Evolutionary conservation across 805 yeast genomes (phyloP).

Genomic region (Cyberlindnera subsufficiens): DNA sequence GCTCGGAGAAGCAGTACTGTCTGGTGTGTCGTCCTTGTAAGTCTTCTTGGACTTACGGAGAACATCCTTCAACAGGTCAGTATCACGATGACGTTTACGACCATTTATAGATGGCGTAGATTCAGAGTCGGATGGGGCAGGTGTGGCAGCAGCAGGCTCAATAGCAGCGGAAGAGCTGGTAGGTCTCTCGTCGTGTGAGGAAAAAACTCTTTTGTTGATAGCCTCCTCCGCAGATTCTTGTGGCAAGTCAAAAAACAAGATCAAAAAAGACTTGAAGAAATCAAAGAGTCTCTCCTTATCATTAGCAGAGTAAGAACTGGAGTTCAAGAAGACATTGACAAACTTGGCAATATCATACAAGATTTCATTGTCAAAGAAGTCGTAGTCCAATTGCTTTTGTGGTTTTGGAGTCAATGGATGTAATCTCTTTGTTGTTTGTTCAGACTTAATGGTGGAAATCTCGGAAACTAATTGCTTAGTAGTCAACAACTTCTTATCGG

Average conservation of each 20-base stretch:
- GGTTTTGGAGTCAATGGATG: slow-evolving; percentile 86
- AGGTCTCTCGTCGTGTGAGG: background rate
- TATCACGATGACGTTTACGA: slow-evolving; percentile 38
- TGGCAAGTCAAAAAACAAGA: slow-evolving; percentile 64
- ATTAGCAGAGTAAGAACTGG: slow-evolving; percentile 68
- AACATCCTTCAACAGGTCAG: slow-evolving; percentile 55
- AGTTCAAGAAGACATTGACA: slow-evolving; percentile 58
- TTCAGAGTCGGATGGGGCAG: slow-evolving; percentile 13
- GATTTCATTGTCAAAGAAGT: slow-evolving; percentile 59
- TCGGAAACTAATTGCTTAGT: slow-evolving; percentile 88
- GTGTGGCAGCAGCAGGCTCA: background rate
- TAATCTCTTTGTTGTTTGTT: slow-evolving; percentile 79
- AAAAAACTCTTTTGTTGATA: slow-evolving; percentile 26
- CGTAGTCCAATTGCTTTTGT: slow-evolving; percentile 63
- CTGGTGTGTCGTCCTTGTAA: slow-evolving; percentile 23
- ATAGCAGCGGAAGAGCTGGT: background rate
- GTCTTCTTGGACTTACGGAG: slow-evolving; percentile 43
- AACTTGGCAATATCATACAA: slow-evolving; percentile 69
- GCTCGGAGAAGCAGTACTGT: slow-evolving; percentile 17
- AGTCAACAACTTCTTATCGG: slow-evolving; percentile 88
- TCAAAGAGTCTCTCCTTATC: slow-evolving; percentile 75
- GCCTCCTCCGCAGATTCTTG: slow-evolving; percentile 40
- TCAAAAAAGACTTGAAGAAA: slow-evolving; percentile 64
- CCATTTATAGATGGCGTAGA: slow-evolving; percentile 7
- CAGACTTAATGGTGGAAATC: slow-evolving; percentile 86